Base-by-base conservation (phyloP, 2,329 filamentous ascomycete genomes). In the Clonostachys sp. region DNA sequence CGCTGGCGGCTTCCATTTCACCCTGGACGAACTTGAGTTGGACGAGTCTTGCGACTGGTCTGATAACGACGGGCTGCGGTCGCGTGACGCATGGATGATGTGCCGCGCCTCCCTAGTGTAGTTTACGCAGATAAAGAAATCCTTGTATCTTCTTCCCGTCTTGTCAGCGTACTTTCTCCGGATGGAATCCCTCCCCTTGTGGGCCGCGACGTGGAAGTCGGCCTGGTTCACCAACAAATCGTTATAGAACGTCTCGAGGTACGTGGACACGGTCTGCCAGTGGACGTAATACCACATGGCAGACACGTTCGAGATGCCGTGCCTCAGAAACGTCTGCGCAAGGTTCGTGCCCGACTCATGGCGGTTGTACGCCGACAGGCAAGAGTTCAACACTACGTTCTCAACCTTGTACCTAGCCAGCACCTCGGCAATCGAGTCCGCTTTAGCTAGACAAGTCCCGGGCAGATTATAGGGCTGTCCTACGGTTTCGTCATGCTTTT, bases 51-150 rank as follows among this genome's bases (percentile, higher is more conserved):
- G 54, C 10, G 57, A 60, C 20, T 38, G 49, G 33, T 46, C 44
- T 36, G 57, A 59, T 6, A 53, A 55, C 17, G 53, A 42, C 1
- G 57, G 56, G 39, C 58, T 58, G 12, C 47, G 49, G 16, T 57
- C 56, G 12, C 55, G 45, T 12, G 47, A 24, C 45, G 48, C 51
- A 45, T 48, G 47, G 40, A 52, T 45, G 2, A 50, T 45, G 24
- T 49, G 44, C 14, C 53, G 53, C 33, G 51, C 39, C 5, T 49
- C 47, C 8, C 59, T 53, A 12, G 57, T 49, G 45, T 62, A 62
- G 45, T 62, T 62, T 46, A 62, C 61, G 40, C 60, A 62, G 12
- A 62, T 42, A 39, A 63, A 62, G 41, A 57, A 61, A 47, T 62
- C 61, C 34, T 56, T 52, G 35, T 57, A 58, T 33, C 48, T 41